Base-by-base conservation (phyloP, 2,329 filamentous ascomycete species). In the Escovopsis sp. region DNA sequence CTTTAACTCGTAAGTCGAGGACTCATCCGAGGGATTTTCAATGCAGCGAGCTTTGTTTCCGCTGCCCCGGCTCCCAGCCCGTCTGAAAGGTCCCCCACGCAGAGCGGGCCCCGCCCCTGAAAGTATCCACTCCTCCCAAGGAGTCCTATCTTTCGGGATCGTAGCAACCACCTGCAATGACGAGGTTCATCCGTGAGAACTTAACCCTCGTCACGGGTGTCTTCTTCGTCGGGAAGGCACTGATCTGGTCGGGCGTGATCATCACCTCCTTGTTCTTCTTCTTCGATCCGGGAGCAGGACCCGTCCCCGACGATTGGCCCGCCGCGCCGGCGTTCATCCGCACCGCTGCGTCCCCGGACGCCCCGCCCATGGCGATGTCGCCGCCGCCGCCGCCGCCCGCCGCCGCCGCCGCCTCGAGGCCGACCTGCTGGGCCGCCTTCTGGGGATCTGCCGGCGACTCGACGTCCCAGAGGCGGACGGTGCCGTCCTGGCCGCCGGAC, bases 131-230 rank as follows among this genome's bases (percentile, higher is more conserved):
- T 20, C 6, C 20, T 14, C 33, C 33, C 33, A n/a, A 35, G 12
- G n/a, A 11, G 10, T 50, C 48, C 55, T 62, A 67, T 45, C 63
- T 60, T 48, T 72, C 68, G 32, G 72, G 68, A 40, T 76, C 70
- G 51, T 76, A 80, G 53, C 74, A 79, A 20, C 88, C 86, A 37
- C 84, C 86, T 16, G 87, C 87, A 46, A 96, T 70, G 11, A 95
- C 81, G 49, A 96, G 62, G 58, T 98, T 98, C 85, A 94, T 95
- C 46, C 86, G 72, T 4, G 91, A 96, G 54, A 95, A 95, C 54
- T 82, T 77, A 41, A 94, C 88, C 63, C 89, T 91, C 62, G 93
- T 84, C 10, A 96, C 84, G 0, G 89, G 88, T 13, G 83, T 89
- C 65, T 94, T 94, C 73, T 98, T 98, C 4, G 91, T 96, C 1